Percentiles rank a stretch among this genome's conserved stretches.
These are phyloP conservation scores for Metschnikowia bowlesiae DNA, from an alignment of 805 yeast species.

Conservation along the genomic window DNA sequence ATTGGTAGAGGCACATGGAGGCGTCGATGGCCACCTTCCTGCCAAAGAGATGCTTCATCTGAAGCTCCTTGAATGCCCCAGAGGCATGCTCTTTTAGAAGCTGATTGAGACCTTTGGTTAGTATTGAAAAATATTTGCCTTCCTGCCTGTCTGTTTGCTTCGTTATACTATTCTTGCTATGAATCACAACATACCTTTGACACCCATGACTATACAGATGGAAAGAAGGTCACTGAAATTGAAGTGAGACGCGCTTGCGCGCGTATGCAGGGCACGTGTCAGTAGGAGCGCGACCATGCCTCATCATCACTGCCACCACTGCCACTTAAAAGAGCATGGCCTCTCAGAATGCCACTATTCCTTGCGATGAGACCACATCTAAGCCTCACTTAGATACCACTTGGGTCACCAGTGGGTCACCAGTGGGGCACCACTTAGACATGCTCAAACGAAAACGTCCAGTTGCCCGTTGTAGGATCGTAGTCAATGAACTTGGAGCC, in stretches of 20 bases:
- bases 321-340: no score
- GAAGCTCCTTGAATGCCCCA: slow-evolving; percentile 66
- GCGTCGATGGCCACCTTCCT: slow-evolving; percentile 97
- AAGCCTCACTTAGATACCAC: no score
- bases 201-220: slow-evolving; percentile 12
- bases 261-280: slow-evolving; percentile 12
- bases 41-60: slow-evolving; percentile 83
- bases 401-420: no score
- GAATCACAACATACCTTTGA: slow-evolving; percentile 14
- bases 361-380: no score
- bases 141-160: no score
- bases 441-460: slow-evolving; percentile 55
- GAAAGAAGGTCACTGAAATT: background rate
- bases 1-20: slow-evolving; percentile 95
- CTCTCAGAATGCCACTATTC: no score
- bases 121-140: background rate
- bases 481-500: slow-evolving; percentile 67
- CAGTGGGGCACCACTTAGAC: slow-evolving; percentile 1
- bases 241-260: slow-evolving; percentile 4
- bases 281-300: background rate
- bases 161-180: background rate
- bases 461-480: slow-evolving; percentile 70
- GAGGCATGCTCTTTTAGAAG: slow-evolving; percentile 90
- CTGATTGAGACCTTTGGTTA: slow-evolving; percentile 65
- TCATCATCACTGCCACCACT: no score